Evolutionary conservation across 139 green algal species (phyloP), one percentile per base, ranked within the genome.

Genomic region (Chlorella sorokiniana): DNA sequence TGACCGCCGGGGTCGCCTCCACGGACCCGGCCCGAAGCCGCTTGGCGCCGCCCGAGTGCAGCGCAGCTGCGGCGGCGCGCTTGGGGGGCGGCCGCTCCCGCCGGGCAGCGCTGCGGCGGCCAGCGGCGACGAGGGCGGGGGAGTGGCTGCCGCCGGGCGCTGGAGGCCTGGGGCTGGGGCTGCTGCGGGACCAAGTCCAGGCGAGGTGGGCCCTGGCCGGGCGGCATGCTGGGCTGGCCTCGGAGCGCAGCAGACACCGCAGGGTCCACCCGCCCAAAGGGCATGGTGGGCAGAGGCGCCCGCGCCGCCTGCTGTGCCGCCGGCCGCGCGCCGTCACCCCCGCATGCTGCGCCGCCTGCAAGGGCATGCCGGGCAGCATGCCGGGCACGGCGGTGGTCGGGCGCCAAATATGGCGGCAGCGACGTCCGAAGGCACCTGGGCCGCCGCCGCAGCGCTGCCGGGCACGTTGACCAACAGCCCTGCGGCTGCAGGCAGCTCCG

Each of bases 401-500:
- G 31, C 27, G 54, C 72, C 37, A 67, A 79, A 68, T 62, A 67
- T 67, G 62, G 76, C 76, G 29, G 76, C 76, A 14, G 75, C 75
- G 5, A 67, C 62, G 16, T 73, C 62, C 0, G 44, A n/a, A 2
- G 61, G 62, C 31, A 45, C 62, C 62, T 64, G 42, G 42, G 76
- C 76, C n/a, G 56, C 42, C 14, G 59, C 59, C 33, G 75, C 75
- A 45, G 40, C 29, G 29, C 59, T 40, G 40, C 40, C 42, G 3
- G 51, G 31, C 20, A 62, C 40, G 14, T 42, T 41, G 8, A 72
- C 33, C n/a, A 76, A 31, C 69, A 63, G 7, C 9, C 69, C 65
- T 25, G 67, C 9, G 7, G 76, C 35, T 4, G 70, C 18, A 35
- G 72, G 35, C 35, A 68, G 72, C 48, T 45, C 51, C 27, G 40